These are phyloP conservation scores for Coniella lustricola DNA, from an alignment of 2,329 filamentous ascomycete species.

Conservation along the genomic window DNA sequence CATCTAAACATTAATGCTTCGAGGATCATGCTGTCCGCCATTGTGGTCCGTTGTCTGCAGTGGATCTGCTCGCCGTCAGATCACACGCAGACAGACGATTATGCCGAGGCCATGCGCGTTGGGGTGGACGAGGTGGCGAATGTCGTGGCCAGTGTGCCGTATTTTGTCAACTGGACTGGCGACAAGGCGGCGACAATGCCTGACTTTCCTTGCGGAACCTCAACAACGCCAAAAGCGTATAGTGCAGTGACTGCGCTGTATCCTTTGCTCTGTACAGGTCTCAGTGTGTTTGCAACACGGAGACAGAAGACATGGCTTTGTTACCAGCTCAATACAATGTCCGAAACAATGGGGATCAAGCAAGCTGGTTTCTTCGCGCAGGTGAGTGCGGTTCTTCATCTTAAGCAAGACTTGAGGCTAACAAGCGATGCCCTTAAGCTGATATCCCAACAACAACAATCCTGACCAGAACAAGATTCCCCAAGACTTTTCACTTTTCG, in stretches of 20 bases:
- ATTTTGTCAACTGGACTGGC: slow-evolving; percentile 20
- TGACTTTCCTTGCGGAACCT: slow-evolving; percentile 20
- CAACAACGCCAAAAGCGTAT: slow-evolving; percentile 20
- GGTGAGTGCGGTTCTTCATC: slow-evolving; percentile 1
- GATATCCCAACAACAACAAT: background rate
- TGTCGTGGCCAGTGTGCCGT: slow-evolving; percentile 20
- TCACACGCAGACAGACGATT: slow-evolving; percentile 19
- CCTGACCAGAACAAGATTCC: too few relatives aligned
- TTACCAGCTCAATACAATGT: slow-evolving; percentile 17
- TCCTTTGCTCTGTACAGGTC: slow-evolving; percentile 19
- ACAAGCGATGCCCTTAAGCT: background rate
- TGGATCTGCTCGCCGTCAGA: slow-evolving; percentile 21
- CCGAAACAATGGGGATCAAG: slow-evolving; percentile 20
- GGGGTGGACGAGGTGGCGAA: slow-evolving; percentile 19
- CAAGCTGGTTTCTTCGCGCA: slow-evolving; percentile 21
- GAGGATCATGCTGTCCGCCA: slow-evolving; percentile 19
- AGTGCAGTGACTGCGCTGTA: slow-evolving; percentile 20
- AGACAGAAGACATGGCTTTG: slow-evolving; percentile 18
- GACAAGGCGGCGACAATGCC: slow-evolving; percentile 18
- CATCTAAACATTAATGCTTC: slow-evolving; percentile 21
- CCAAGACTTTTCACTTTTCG: too few relatives aligned
- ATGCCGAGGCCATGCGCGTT: slow-evolving; percentile 16
- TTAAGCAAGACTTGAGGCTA: background rate
- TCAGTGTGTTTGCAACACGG: slow-evolving; percentile 18
- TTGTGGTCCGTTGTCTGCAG: slow-evolving; percentile 19